Conservation (phyloP, 192 early-diverging fungal genomes). For the Allomyces javanicus region DNA sequence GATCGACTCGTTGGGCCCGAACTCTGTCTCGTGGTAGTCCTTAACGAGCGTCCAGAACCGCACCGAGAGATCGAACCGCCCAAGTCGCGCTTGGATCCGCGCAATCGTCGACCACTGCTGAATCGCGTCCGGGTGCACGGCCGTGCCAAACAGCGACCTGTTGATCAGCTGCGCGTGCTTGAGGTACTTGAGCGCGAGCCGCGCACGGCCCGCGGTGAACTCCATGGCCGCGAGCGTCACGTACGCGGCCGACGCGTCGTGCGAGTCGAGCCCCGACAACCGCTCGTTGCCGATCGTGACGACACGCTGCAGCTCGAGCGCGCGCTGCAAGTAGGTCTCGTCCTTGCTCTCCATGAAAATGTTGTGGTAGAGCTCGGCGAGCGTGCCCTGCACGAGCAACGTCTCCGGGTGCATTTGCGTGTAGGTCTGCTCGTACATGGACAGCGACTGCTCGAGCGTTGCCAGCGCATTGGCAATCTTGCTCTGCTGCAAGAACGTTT, state of each 20-base stretch:
- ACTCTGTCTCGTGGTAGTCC: slow-evolving; percentile 12
- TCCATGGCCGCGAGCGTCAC: slow-evolving; percentile 81
- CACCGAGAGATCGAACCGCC: background rate
- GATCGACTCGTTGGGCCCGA: slow-evolving; percentile 14
- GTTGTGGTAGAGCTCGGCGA: slow-evolving; percentile 70
- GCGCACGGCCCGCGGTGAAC: slow-evolving; percentile 49
- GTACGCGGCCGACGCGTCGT: slow-evolving; percentile 75
- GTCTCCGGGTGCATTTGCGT: slow-evolving; percentile 81
- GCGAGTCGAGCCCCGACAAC: slow-evolving; percentile 63
- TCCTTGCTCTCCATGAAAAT: slow-evolving; percentile 28
- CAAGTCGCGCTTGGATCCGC: slow-evolving; percentile 8
- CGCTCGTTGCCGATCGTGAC: slow-evolving; percentile 73
- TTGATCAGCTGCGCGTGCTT: slow-evolving; percentile 63
- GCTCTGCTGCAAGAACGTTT: slow-evolving; percentile 11
- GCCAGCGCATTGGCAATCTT: slow-evolving; percentile 16
- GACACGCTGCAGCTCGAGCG: slow-evolving; percentile 38
- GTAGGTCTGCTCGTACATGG: slow-evolving; percentile 82
- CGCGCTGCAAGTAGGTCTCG: slow-evolving; percentile 42
- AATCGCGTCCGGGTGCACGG: slow-evolving; percentile 58
- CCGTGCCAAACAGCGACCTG: slow-evolving; percentile 51
- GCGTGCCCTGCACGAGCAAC: slow-evolving; percentile 56
- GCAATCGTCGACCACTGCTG: slow-evolving; percentile 31
- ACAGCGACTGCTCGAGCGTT: slow-evolving; percentile 55
- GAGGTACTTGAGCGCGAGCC: slow-evolving; percentile 55
- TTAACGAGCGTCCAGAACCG: slow-evolving; percentile 1